These are phyloP conservation scores for Metroxylon sagu DNA, from an alignment of 176 grass and related monocot species.

Conservation along the genomic window DNA sequence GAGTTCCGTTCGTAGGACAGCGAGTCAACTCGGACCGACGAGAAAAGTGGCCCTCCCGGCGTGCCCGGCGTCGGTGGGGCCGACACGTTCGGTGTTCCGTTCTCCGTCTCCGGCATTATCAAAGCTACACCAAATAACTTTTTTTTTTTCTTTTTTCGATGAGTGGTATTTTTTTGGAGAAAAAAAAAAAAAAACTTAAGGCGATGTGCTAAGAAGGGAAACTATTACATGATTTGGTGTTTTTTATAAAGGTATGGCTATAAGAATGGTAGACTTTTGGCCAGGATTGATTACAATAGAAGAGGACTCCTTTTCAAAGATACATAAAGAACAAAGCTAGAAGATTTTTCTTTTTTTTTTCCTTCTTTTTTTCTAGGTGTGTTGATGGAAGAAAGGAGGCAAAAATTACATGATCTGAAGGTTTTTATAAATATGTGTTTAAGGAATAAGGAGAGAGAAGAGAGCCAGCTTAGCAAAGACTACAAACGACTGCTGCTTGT, in stretches of 20 bases:
- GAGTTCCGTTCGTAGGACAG: slow-evolving; percentile 84
- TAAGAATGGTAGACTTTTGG: slow-evolving; percentile 16
- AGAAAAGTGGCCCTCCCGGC: slow-evolving; percentile 67
- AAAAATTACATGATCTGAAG: slow-evolving; percentile 73
- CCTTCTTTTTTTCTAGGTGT: slow-evolving; percentile 5
- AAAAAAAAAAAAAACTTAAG: background rate
- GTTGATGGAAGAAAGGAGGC: background rate
- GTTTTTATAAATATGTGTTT: slow-evolving; percentile 68
- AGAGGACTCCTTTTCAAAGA: slow-evolving; percentile 16
- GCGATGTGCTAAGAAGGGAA: slow-evolving; percentile 10
- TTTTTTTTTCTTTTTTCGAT: slow-evolving; percentile 1
- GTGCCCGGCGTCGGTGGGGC: slow-evolving; percentile 77
- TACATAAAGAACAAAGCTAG: slow-evolving; percentile 4
- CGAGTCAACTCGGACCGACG: slow-evolving; percentile 64
- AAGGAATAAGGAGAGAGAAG: slow-evolving; percentile 36
- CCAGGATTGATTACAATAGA: slow-evolving; percentile 40
- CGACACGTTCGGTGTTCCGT: slow-evolving; percentile 40
- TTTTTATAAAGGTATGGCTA: slow-evolving; percentile 62
- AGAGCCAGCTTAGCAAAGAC: slow-evolving; percentile 46
- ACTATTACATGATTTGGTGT: slow-evolving; percentile 70
- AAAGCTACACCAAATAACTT: background rate
- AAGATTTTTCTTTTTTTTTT: slow-evolving; percentile 12
- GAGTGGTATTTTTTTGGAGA: slow-evolving; percentile 17
- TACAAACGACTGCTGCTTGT: no score
- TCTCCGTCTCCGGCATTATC: slow-evolving; percentile 14